phyloP scores from a whole-genome alignment of 768 basidiomycete genomes.

The Suillus hirtellus region DNA sequence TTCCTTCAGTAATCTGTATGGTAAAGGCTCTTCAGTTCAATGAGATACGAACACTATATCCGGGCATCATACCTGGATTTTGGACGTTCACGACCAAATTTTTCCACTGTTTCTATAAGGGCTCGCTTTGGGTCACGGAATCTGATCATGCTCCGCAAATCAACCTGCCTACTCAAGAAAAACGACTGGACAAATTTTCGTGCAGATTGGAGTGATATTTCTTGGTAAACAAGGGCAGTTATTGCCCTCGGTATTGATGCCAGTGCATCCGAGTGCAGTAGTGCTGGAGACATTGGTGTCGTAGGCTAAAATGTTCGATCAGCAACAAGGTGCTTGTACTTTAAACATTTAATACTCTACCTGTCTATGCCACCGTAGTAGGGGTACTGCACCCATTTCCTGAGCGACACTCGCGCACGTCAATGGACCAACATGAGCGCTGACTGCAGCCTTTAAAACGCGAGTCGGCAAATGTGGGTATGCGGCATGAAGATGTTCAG shows the following conservation, averaged over 20 bases:
- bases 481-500: constrained; percentile 76
- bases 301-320: constrained; percentile 39
- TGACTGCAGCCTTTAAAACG: constrained; percentile 88
- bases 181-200: constrained; percentile 85
- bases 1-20: constrained; percentile 78
- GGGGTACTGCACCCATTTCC: constrained; percentile 76
- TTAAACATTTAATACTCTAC: constrained; percentile 34
- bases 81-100: constrained; percentile 65
- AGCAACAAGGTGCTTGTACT: constrained; percentile 9
- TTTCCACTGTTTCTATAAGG: constrained; percentile 68
- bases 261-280: constrained; percentile 84
- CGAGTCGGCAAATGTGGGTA: constrained; percentile 93
- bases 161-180: constrained; percentile 85
- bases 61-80: constrained; percentile 57
- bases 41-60: background rate
- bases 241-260: constrained; percentile 85
- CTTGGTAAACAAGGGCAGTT: constrained; percentile 86
- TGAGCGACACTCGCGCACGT: constrained; percentile 84
- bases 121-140: constrained; percentile 83
- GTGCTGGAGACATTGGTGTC: constrained; percentile 45
- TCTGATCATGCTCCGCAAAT: constrained; percentile 77
- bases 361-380: constrained; percentile 80
- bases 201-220: constrained; percentile 82
- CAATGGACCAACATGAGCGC: constrained; percentile 86
- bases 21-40: constrained; percentile 1